Conservation (phyloP, 805 yeast genomes). For the Candida oleophila region DNA sequence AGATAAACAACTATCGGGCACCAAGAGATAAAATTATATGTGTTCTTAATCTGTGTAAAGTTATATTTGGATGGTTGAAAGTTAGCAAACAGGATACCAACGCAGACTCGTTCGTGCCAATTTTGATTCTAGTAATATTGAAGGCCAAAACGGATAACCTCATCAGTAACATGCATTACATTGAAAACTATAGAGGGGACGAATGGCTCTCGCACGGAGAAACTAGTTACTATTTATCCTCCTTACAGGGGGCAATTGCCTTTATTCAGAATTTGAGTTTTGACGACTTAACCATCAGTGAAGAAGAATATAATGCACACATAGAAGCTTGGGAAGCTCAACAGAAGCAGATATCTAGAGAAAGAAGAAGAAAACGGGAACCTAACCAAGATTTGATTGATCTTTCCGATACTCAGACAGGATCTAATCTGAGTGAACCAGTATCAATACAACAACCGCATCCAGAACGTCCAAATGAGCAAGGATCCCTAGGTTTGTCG, state of each 20-base stretch:
- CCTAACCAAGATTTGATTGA: neutral
- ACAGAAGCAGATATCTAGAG: constrained; percentile 18
- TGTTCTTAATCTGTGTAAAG: constrained; percentile 86
- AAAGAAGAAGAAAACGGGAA: constrained; percentile 10
- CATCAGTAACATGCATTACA: constrained; percentile 78
- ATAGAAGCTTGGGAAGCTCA: constrained; percentile 50
- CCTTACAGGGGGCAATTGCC: constrained; percentile 85
- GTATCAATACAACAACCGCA: constrained; percentile 12
- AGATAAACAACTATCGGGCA: constrained; percentile 80
- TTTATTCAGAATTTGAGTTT: constrained; percentile 65
- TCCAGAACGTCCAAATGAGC: constrained; percentile 16
- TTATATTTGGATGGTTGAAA: constrained; percentile 82
- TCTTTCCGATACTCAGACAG: neutral
- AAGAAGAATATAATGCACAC: constrained; percentile 57
- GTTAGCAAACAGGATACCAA: constrained; percentile 69
- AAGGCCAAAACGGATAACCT: constrained; percentile 64
- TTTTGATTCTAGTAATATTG: constrained; percentile 75
- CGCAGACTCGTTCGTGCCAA: constrained; percentile 93
- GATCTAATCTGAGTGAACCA: neutral
- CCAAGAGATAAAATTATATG: constrained; percentile 95
- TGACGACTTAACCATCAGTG: constrained; percentile 58
- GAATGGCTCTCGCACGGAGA: constrained; percentile 79
- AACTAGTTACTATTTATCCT: constrained; percentile 84
- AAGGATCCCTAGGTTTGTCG: constrained; percentile 18
- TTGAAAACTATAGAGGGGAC: constrained; percentile 77